phyloP scores from a whole-genome alignment of 305 asterid species.

The Fraxinus ornus region DNA sequence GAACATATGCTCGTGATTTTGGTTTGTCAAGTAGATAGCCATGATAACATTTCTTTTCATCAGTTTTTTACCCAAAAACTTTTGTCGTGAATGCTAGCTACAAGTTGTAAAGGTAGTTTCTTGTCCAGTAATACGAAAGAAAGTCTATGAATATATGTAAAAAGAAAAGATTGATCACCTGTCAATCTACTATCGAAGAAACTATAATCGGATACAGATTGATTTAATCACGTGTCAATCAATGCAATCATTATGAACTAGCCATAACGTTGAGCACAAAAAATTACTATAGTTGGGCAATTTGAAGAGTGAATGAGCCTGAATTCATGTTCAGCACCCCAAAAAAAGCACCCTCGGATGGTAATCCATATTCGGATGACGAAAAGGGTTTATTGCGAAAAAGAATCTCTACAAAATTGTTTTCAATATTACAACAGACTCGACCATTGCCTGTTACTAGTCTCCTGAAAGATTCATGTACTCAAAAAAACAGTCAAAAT shows the following conservation, averaged over 20 bases:
- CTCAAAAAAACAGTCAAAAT: not conserved
- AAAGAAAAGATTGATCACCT: not conserved
- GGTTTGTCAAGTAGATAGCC: no score
- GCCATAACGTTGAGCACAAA: not conserved
- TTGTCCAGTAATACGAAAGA: not conserved
- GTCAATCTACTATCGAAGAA: not conserved
- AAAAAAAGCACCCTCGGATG: no score
- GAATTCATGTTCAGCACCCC: not conserved
- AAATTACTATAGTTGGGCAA: not conserved
- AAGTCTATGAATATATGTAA: not conserved
- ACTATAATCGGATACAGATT: not conserved
- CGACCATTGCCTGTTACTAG: not conserved
- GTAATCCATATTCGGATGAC: not conserved
- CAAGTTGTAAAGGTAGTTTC: not conserved
- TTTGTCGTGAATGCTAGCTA: no score
- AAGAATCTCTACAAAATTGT: constrained; percentile 12
- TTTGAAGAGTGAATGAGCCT: not conserved
- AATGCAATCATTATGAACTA: not conserved
- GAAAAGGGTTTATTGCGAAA: not conserved
- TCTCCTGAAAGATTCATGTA: not conserved
- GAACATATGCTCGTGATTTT: no score
- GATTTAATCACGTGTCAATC: not conserved
- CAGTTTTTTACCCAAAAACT: not conserved
- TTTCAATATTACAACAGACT: constrained; percentile 3
- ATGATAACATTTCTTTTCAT: not conserved